Evolutionary conservation across 176 grass and related monocot genomes (phyloP).

Genomic region (bread wheat (Triticum aestivum)): IWGSC_CS_RefSeq_v2.1 NC_057802.1:436367170-436367669

Average conservation of each 20-base stretch:
- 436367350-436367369: background rate
- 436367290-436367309: too few species aligned
- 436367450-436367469: background rate
- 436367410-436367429: background rate
- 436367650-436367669: slow-evolving; percentile 90
- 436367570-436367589: slow-evolving; percentile 2
- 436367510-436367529: slow-evolving; percentile 27
- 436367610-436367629: slow-evolving; percentile 73
- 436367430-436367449: background rate
- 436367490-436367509: background rate
- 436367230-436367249: too few species aligned
- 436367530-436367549: slow-evolving; percentile 21
- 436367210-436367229: too few species aligned
- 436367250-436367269: too few species aligned
- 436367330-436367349: too few species aligned
- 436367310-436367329: too few species aligned
- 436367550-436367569: background rate
- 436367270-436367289: too few species aligned
- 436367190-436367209: too few species aligned
- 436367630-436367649: slow-evolving; percentile 90
- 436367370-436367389: background rate
- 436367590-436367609: slow-evolving; percentile 22
- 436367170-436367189: too few species aligned
- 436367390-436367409: slow-evolving; percentile 11
- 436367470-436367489: slow-evolving; percentile 25